Conservation (phyloP, 2,329 filamentous ascomycete genomes). For the Thermoascus crustaceus region DNA sequence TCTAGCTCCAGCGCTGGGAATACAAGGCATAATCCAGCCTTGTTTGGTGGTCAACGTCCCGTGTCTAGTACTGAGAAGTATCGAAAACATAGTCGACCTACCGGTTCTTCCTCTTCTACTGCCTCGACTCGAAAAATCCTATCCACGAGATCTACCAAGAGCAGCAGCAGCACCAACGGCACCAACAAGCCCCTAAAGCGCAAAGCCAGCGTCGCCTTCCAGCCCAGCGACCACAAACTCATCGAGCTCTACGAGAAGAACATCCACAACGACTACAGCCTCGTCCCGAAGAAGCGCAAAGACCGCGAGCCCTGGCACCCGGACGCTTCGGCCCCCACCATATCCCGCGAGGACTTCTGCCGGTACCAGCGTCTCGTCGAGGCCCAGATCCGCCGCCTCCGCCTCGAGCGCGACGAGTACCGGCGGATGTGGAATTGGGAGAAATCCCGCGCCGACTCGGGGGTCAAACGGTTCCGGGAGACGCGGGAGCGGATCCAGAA, state of each 20-base stretch:
- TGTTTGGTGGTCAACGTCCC: no score
- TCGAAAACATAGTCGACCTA: no score
- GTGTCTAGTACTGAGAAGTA: no score
- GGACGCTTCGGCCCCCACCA: neutral
- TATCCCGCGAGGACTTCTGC: neutral
- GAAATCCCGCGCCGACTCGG: slow-evolving; percentile 1
- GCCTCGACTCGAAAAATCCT: no score
- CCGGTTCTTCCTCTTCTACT: no score
- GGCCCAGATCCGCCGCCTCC: neutral
- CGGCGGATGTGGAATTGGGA: neutral
- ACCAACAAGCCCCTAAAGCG: no score
- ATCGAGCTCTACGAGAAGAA: neutral
- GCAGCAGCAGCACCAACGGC: no score
- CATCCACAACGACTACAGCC: neutral
- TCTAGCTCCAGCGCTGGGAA: no score
- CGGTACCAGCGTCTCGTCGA: neutral
- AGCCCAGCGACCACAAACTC: no score
- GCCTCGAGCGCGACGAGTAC: neutral
- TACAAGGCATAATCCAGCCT: no score
- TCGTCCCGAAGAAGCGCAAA: neutral
- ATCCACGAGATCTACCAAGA: no score
- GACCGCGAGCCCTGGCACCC: neutral
- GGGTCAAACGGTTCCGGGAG: neutral
- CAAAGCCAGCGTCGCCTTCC: no score
- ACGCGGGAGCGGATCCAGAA: neutral